Base-by-base conservation (phyloP, 1,284 basidiomycete species). In the Ustilago shanxiensis region DNA sequence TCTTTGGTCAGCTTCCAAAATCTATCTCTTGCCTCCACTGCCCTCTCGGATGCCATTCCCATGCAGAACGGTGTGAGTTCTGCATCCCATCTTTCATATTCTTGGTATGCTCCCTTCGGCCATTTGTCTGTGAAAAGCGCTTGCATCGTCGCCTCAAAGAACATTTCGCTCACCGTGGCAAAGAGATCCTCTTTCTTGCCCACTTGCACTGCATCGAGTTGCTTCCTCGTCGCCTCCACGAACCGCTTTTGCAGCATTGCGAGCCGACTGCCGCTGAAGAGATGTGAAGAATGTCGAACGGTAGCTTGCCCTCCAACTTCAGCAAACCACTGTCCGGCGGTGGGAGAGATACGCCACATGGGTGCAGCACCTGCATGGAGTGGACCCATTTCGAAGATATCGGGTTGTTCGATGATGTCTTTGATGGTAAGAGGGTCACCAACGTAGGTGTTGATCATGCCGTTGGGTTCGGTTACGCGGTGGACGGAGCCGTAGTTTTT, bases 101-200 rank as follows among this genome's bases (percentile, higher is more conserved):
- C 60, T 2, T 18, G 11, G 22, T 64, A 65, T 45, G 39, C 11
- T 13, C 62, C 67, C 18, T 33, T 24, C 5, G 62, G 67, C 18
- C 59, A 64, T 20, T 10, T 53, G 6, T 39, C 11, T 1, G 61
- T 60, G 28, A 69, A 69, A 3, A 69, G 31, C n/a, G 67, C 60
- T 33, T 69, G 52, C 39, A 69, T 26, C 7, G 67, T 69, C 14
- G 67, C 57, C 33, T 63, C 28, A 39, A 63, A 69, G 28, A 60
- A 55, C 9, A 10, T 2, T 22, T 59, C 57, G 16, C 45, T 49
- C 1, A 39, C 41, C 24, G 55, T 16, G 16, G 11, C 14, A 16
- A 44, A 56, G 35, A 69, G 16, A 31, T 67, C 59, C 1, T n/a
- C 26, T 10, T 39, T 57, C 0, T 13, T 24, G 0, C 50, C 66